Evolutionary conservation across 768 basidiomycete genomes (phyloP).

Genomic region (Asterophora lycoperdoides): DNA sequence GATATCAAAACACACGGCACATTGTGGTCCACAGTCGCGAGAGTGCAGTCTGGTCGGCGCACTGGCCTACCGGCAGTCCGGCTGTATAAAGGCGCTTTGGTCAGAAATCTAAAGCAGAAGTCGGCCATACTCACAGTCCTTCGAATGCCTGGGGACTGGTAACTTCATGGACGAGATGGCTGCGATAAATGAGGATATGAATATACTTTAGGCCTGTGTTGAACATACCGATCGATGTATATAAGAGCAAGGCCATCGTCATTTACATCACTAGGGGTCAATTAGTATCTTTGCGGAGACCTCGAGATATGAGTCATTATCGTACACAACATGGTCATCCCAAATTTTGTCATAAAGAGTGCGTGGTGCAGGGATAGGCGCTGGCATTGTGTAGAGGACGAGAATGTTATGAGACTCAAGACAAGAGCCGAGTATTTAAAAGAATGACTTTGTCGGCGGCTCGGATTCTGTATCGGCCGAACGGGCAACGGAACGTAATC

Average conservation of each 20-base stretch:
- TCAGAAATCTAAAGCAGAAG: constrained; percentile 3
- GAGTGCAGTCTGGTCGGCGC: constrained; percentile 81
- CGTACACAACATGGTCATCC: constrained; percentile 94
- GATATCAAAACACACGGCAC: constrained; percentile 58
- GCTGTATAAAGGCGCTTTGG: constrained; percentile 30
- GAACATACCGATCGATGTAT: constrained; percentile 72
- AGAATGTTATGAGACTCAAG: neutral
- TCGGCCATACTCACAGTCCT: constrained; percentile 54
- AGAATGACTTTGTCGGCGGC: constrained; percentile 7
- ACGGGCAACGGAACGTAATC: neutral
- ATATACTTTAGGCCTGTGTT: neutral
- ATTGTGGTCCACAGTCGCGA: constrained; percentile 88
- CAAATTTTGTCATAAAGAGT: constrained; percentile 98
- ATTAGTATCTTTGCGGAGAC: neutral
- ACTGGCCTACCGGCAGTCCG: constrained; percentile 74
- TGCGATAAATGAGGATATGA: constrained; percentile 16
- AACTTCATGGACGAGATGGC: constrained; percentile 80
- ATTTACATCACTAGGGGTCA: constrained; percentile 52
- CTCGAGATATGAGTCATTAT: neutral
- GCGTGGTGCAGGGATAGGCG: constrained; percentile 51
- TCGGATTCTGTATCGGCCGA: constrained; percentile 13
- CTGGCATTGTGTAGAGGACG: constrained; percentile 30
- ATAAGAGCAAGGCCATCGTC: constrained; percentile 76
- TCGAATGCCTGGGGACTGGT: constrained; percentile 94
- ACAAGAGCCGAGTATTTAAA: constrained; percentile 6